Conservation (phyloP, 345 rosid species). For the Laguncularia racemosa region DNA sequence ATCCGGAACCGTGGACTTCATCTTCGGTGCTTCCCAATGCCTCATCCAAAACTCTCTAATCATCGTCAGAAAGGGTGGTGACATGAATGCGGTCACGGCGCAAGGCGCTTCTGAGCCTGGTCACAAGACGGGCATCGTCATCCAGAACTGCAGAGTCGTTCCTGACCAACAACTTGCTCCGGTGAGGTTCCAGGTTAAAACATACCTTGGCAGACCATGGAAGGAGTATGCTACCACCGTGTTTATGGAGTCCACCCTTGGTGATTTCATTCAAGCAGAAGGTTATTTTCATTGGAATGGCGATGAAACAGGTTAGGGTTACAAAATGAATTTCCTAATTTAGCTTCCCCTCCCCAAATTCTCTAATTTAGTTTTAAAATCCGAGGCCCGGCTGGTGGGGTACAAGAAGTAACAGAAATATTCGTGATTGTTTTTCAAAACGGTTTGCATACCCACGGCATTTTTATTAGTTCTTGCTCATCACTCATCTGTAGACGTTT, state of each 20-base stretch:
- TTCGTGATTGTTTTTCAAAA: too few species aligned
- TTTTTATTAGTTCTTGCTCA: too few species aligned
- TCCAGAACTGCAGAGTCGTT: conserved; percentile 76
- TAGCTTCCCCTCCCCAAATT: too few species aligned
- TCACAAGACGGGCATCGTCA: conserved; percentile 40
- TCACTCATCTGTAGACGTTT: too few species aligned
- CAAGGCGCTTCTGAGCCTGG: conserved; percentile 26
- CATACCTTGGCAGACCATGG: conserved; percentile 84
- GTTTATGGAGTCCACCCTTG: conserved; percentile 46
- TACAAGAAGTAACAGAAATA: too few species aligned
- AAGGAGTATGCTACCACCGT: conserved; percentile 47
- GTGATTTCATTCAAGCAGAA: conserved; percentile 52
- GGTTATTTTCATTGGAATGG: conserved; percentile 56
- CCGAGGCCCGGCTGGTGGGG: too few species aligned
- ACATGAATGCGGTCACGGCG: conserved; percentile 56
- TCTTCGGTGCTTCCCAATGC: conserved; percentile 53
- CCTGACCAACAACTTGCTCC: conserved; percentile 47
- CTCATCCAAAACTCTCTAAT: conserved; percentile 65
- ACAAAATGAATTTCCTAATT: too few species aligned
- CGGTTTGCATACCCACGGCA: too few species aligned
- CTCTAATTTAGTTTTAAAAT: too few species aligned
- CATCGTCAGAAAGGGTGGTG: conserved; percentile 40
- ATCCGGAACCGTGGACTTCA: conserved; percentile 73
- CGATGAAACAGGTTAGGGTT: conserved; percentile 18
- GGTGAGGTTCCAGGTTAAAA: conserved; percentile 18